These are phyloP conservation scores for Parastagonospora avenae DNA, from an alignment of 2,329 filamentous ascomycete species.

Conservation along the genomic window DNA sequence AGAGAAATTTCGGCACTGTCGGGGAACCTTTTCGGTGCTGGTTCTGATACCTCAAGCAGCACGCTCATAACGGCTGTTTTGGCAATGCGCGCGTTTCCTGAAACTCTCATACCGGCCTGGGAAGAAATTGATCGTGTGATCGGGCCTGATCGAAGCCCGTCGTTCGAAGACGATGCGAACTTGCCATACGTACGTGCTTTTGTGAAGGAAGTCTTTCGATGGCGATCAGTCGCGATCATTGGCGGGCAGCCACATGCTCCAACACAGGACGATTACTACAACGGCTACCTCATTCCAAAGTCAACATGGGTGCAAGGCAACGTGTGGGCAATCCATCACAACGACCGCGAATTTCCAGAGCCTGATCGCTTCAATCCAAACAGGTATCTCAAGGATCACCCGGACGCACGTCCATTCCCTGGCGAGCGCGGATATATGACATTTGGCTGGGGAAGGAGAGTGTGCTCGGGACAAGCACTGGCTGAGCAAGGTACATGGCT, in stretches of 20 bases:
- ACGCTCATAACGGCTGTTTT: conserved; percentile 43
- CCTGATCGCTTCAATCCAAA: conserved; percentile 46
- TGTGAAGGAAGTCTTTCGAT: conserved; percentile 44
- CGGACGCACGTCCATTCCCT: conserved; percentile 37
- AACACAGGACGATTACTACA: conserved; percentile 42
- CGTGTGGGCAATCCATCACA: conserved; percentile 50
- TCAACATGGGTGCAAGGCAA: conserved; percentile 48
- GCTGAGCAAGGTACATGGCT: conserved; percentile 67
- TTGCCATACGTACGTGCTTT: conserved; percentile 48
- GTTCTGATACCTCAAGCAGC: conserved; percentile 41
- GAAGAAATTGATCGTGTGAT: conserved; percentile 42
- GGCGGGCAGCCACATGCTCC: conserved; percentile 45
- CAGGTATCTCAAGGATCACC: conserved; percentile 33
- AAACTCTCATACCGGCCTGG: conserved; percentile 35
- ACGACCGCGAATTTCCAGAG: conserved; percentile 44
- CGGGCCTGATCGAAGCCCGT: conserved; percentile 40
- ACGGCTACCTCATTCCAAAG: conserved; percentile 48
- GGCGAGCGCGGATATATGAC: conserved; percentile 58
- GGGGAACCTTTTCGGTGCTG: conserved; percentile 41
- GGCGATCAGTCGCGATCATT: conserved; percentile 43
- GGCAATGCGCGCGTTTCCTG: conserved; percentile 42
- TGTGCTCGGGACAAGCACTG: conserved; percentile 64
- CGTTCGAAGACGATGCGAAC: conserved; percentile 36
- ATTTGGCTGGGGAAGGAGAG: conserved; percentile 62
- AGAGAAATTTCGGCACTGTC: conserved; percentile 40